Evolutionary conservation across 805 yeast genomes (phyloP).

Genomic region (Myxozyma sirexii): DNA sequence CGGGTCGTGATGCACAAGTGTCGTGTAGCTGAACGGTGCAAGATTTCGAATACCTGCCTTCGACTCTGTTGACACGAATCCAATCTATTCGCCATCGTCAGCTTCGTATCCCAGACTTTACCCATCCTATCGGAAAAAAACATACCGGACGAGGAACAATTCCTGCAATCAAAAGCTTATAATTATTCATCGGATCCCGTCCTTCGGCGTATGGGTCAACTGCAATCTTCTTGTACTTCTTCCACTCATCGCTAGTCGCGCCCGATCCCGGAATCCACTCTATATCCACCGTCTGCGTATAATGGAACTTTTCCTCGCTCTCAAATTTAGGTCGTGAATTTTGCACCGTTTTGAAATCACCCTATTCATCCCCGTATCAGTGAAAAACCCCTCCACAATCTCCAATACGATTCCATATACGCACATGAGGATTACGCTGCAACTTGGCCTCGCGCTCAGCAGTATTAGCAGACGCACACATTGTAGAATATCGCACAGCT

Average conservation of each 20-base stretch:
- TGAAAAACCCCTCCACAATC: no score
- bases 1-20: conserved; percentile 55
- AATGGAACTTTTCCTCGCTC: conserved; percentile 6
- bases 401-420: background rate
- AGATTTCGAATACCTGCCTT: conserved; percentile 51
- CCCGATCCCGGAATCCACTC: conserved; percentile 47
- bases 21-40: conserved; percentile 64
- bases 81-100: conserved; percentile 42
- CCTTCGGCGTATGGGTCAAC: conserved; percentile 54
- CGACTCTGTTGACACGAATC: conserved; percentile 54
- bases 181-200: conserved; percentile 51
- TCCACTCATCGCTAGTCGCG: conserved; percentile 51
- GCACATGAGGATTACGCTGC: conserved; percentile 12
- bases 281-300: conserved; percentile 4
- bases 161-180: conserved; percentile 54
- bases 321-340: conserved; percentile 4
- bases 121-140: no score
- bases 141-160: conserved; percentile 57
- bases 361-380: background rate
- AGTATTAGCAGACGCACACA: conserved; percentile 5
- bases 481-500: background rate
- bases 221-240: conserved; percentile 48
- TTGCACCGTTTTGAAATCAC: conserved; percentile 6
- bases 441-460: conserved; percentile 12
- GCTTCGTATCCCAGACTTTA: background rate